phyloP scores from a whole-genome alignment of 768 basidiomycete species.

The Leccinum disarticulatum region DNA sequence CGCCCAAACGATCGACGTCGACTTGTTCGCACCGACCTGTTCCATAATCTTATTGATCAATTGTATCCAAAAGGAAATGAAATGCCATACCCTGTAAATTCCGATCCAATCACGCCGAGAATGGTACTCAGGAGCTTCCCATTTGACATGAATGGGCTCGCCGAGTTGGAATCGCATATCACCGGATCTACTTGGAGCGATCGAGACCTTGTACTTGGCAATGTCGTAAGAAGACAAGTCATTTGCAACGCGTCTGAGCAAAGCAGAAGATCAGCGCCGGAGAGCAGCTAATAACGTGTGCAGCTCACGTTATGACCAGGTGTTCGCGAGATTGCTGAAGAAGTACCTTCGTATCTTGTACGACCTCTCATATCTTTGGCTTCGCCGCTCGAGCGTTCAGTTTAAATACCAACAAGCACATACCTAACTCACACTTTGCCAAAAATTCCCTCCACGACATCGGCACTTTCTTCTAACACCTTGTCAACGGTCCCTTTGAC shows the following conservation, averaged over 20 bases:
- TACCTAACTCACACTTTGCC: conserved; percentile 67
- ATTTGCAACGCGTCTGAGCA: conserved; percentile 68
- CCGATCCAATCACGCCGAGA: conserved; percentile 97
- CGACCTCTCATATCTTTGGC: conserved; percentile 83
- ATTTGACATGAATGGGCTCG: conserved; percentile 81
- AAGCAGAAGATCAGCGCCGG: background rate
- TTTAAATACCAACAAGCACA: background rate
- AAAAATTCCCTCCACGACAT: conserved; percentile 93
- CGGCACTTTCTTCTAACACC: conserved; percentile 91
- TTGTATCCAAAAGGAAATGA: background rate
- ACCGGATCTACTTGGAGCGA: conserved; percentile 53
- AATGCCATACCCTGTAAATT: conserved; percentile 65
- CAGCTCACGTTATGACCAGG: conserved; percentile 84
- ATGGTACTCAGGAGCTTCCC: conserved; percentile 85
- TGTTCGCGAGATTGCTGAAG: conserved; percentile 89
- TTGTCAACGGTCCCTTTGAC: conserved; percentile 95
- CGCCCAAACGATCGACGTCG: conserved; percentile 78
- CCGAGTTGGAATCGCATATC: conserved; percentile 79
- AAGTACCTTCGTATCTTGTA: conserved; percentile 90
- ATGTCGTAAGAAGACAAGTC: conserved; percentile 81
- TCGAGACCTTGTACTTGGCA: conserved; percentile 71
- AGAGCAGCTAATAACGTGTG: background rate
- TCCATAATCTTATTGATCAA: conserved; percentile 4
- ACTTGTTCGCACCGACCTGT: conserved; percentile 86
- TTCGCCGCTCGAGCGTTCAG: conserved; percentile 52